Evolutionary conservation across 2,329 filamentous ascomycete species (phyloP), one percentile per base, ranked within the genome.

Genomic region (Penicillium concentricum): DNA sequence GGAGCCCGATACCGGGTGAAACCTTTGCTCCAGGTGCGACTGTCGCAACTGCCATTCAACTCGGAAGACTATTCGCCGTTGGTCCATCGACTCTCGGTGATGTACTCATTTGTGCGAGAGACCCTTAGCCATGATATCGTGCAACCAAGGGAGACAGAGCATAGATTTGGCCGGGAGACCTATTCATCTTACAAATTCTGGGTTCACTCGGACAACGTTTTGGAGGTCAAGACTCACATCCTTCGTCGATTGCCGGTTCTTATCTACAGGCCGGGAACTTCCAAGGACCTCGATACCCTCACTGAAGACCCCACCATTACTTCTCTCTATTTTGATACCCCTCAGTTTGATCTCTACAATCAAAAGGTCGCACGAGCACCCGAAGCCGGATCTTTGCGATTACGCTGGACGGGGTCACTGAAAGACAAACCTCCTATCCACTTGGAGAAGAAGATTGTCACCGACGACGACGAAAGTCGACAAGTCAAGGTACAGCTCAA

Each of bases 181-280:
- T 96, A 95, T 72, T 90, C 85, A 20, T 91, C 92, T 4, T 86
- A 93, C 76, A 97, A 96, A 76, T 97, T 96, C 79, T 99, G 94
- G 94, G 88, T 99, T 6, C 94, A 99, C 73, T 84, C 87, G 32
- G 94, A 99, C 69, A 97, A 99, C 76, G 81, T 97, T 28, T 86
- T 97, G 65, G 94, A 99, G 78, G 91, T 97, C 72, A 97, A 97
- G 82, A 97, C 94, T 5, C 87, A 91, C 68, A 95, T 99, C 60
- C 84, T 97, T 32, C 90, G 94, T 60, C 90, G 90, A 56, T 83
- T 99, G 22, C 94, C 94, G 1, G 87, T 95, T 30, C 86, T 99
- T 16, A 88, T 99, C 22, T 99, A 97, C 77, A 97, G 94, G 72
- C 88, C 94, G 44, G 88, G 92, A 65, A 68, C 89, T 1, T 87